A percentile compares a stretch with the other conserved stretches of the same genome.
Evolutionary conservation across 805 yeast species (phyloP).

Genomic region (Yamadazyma phyllophila): DNA sequence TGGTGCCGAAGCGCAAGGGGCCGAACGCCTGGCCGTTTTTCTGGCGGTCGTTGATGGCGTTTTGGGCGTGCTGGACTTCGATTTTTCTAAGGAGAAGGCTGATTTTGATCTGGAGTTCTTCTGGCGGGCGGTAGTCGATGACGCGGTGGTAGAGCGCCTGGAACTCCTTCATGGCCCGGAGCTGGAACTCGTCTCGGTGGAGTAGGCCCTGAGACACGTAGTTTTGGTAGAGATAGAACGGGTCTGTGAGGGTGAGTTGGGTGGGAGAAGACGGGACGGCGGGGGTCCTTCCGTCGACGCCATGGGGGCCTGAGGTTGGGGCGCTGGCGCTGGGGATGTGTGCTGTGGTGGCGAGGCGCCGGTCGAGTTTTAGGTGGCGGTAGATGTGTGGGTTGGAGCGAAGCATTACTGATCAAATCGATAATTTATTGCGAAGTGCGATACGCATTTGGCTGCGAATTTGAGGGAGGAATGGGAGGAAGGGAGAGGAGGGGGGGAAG

Average conservation of each 20-base stretch:
- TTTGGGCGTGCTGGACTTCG: conserved; percentile 32
- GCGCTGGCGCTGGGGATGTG: not conserved
- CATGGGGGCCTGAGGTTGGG: conserved; percentile 30
- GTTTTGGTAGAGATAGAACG: conserved; percentile 53
- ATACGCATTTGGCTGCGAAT: conserved; percentile 4
- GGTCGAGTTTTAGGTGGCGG: no score
- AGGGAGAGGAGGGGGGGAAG: no score
- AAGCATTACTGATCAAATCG: not conserved
- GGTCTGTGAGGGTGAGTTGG: conserved; percentile 55
- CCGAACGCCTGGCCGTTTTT: conserved; percentile 9
- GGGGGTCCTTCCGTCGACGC: conserved; percentile 39
- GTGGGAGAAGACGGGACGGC: not conserved
- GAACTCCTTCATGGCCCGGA: conserved; percentile 60
- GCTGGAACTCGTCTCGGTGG: conserved; percentile 55
- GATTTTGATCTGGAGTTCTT: conserved; percentile 43
- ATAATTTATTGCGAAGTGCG: not conserved
- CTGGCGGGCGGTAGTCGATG: conserved; percentile 57
- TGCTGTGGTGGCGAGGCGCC: not conserved
- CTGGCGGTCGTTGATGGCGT: conserved; percentile 9
- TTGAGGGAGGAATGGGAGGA: no score
- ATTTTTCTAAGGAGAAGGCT: conserved; percentile 36
- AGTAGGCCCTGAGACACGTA: conserved; percentile 51
- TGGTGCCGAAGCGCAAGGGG: conserved; percentile 5
- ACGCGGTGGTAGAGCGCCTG: conserved; percentile 59
- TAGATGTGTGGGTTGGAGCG: no score